phyloP scores from a whole-genome alignment of 148 eudicot genomes.

The Tetragonia tetragonoides region DNA sequence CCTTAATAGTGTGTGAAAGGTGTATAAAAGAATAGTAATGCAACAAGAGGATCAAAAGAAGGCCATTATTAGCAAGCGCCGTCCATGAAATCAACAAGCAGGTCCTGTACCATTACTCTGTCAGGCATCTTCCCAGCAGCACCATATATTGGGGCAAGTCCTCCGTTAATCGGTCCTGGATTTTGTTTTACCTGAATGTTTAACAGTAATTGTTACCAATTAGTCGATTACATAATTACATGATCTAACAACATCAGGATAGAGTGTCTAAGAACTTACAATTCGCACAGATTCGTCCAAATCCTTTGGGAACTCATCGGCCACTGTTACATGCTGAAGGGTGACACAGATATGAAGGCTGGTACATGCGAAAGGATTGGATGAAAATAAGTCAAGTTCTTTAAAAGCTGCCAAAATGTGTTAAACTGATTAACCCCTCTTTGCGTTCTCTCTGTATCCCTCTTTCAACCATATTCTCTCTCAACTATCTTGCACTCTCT shows the following conservation, averaged over 20 bases:
- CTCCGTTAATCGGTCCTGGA: slow-evolving; percentile 91
- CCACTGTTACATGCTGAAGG: slow-evolving; percentile 81
- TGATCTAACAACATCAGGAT: background rate
- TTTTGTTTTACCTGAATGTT: slow-evolving; percentile 67
- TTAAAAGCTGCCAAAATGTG: background rate
- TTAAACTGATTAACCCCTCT: background rate
- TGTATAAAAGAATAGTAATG: background rate
- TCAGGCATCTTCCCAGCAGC: slow-evolving; percentile 98
- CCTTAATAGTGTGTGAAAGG: background rate
- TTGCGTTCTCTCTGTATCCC: background rate
- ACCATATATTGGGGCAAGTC: slow-evolving; percentile 95
- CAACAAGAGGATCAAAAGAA: background rate
- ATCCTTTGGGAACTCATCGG: slow-evolving; percentile 75
- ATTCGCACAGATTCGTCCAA: slow-evolving; percentile 62
- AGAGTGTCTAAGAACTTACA: slow-evolving; percentile 48
- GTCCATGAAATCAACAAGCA: slow-evolving; percentile 91
- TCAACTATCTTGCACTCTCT: no score
- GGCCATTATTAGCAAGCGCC: slow-evolving; percentile 44
- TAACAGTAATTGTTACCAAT: background rate
- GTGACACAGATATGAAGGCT: slow-evolving; percentile 95
- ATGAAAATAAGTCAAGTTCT: background rate
- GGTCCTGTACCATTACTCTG: slow-evolving; percentile 77
- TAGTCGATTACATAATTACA: background rate
- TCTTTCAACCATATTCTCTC: no score
- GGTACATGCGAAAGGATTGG: slow-evolving; percentile 17